Percentiles rank a stretch among this genome's conserved stretches.
phyloP scores from a whole-genome alignment of 2,329 filamentous ascomycete genomes.

The Ophiostoma quercus region DNA sequence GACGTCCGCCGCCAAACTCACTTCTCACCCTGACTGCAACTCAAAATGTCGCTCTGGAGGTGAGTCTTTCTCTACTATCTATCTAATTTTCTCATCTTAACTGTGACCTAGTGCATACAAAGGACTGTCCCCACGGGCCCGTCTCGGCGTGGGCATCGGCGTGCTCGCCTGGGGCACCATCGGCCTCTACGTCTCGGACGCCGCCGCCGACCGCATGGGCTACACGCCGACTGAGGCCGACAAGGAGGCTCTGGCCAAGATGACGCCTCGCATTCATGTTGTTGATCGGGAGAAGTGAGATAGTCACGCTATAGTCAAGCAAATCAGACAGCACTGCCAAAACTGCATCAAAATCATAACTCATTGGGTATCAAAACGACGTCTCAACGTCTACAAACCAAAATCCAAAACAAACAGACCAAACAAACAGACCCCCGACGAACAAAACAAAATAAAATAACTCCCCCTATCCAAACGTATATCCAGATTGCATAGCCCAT shows the following conservation, averaged over 20 bases:
- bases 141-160: constrained; percentile 65
- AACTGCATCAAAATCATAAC: not conserved
- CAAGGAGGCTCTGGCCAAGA: constrained; percentile 57
- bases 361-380: constrained; percentile 9
- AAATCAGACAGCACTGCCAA: not conserved
- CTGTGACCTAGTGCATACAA: constrained; percentile 56
- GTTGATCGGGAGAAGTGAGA: constrained; percentile 46
- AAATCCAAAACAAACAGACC: not conserved
- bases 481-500: not conserved
- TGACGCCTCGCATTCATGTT: constrained; percentile 57
- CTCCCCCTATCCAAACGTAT: constrained; percentile 6
- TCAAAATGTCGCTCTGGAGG: constrained; percentile 33
- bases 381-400: not conserved
- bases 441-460: constrained; percentile 12
- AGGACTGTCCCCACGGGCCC: constrained; percentile 64
- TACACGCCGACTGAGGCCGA: constrained; percentile 69
- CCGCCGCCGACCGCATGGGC: constrained; percentile 66
- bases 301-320: not conserved
- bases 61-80: constrained; percentile 21
- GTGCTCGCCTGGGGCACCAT: constrained; percentile 70
- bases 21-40: constrained; percentile 7
- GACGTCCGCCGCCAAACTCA: not conserved
- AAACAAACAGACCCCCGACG: not conserved
- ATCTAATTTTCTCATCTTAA: not conserved
- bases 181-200: constrained; percentile 69